Percentiles rank a stretch among this genome's conserved stretches.
phyloP scores from a whole-genome alignment of 257 asterid species.

The Fraxinus pennsylvanica region DNA sequence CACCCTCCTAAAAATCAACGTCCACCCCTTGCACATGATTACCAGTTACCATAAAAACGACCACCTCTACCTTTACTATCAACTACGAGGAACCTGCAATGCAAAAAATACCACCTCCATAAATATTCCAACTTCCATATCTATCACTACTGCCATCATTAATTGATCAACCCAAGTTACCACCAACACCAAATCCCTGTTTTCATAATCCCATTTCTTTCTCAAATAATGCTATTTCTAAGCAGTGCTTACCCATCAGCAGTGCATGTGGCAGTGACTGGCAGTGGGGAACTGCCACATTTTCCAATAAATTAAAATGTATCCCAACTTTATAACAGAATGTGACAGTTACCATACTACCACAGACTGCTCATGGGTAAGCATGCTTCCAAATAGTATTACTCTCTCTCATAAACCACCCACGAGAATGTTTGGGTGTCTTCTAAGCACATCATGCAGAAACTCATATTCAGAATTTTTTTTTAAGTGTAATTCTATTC shows the following conservation, averaged over 20 bases:
- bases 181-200: background rate
- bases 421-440: background rate
- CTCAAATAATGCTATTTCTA: no score
- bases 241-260: no score
- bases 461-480: background rate
- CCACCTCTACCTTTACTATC: background rate
- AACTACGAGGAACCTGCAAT: background rate
- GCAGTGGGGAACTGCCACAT: no score
- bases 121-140: background rate
- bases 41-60: background rate
- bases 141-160: background rate
- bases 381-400: no score
- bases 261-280: no score
- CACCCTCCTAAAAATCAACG: background rate
- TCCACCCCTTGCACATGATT: background rate
- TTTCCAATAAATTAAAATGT: no score
- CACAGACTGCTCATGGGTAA: no score
- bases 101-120: background rate
- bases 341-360: no score
- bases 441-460: background rate
- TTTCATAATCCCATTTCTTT: background rate
- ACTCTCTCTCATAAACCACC: background rate
- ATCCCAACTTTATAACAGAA: no score
- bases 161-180: background rate
- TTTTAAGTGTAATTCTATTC: background rate